Conservation (phyloP, 306 rosid species). For the Dryas octopetala region DNA sequence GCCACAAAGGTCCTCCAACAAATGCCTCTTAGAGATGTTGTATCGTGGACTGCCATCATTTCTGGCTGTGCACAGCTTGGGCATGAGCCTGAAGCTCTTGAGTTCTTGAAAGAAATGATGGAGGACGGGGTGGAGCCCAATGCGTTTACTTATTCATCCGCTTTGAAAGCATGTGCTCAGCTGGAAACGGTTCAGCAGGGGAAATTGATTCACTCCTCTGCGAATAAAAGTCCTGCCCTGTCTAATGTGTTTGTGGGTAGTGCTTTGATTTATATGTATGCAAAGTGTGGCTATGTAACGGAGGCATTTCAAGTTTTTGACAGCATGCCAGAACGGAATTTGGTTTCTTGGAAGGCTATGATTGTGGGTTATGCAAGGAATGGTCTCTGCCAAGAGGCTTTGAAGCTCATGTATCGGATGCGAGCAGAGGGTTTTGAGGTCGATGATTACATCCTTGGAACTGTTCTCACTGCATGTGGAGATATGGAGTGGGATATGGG, state of each 20-base stretch:
- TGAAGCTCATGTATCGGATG: conserved; percentile 82
- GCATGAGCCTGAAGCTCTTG: conserved; percentile 70
- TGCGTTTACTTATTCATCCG: conserved; percentile 72
- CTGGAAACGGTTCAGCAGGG: conserved; percentile 59
- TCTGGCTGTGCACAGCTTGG: conserved; percentile 74
- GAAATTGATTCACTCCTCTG: conserved; percentile 67
- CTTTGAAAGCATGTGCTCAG: conserved; percentile 82
- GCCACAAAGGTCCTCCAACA: conserved; percentile 70
- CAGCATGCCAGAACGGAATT: conserved; percentile 74
- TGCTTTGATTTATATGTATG: conserved; percentile 77
- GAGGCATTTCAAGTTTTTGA: conserved; percentile 81
- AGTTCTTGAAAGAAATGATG: conserved; percentile 65
- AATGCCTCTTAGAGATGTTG: conserved; percentile 79
- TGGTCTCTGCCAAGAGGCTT: conserved; percentile 74
- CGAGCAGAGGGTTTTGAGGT: conserved; percentile 70
- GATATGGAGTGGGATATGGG: conserved; percentile 40
- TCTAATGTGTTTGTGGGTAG: conserved; percentile 80
- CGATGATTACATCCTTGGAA: conserved; percentile 63
- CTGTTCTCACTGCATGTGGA: conserved; percentile 69
- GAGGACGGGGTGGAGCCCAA: conserved; percentile 85
- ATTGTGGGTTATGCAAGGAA: conserved; percentile 79
- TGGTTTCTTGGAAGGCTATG: conserved; percentile 92
- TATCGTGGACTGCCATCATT: conserved; percentile 93
- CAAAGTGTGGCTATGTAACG: conserved; percentile 70
- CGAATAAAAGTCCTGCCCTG: conserved; percentile 67